Evolutionary conservation across 2,329 filamentous ascomycete genomes (phyloP).

Genomic region (Trichoderma harzianum): DNA sequence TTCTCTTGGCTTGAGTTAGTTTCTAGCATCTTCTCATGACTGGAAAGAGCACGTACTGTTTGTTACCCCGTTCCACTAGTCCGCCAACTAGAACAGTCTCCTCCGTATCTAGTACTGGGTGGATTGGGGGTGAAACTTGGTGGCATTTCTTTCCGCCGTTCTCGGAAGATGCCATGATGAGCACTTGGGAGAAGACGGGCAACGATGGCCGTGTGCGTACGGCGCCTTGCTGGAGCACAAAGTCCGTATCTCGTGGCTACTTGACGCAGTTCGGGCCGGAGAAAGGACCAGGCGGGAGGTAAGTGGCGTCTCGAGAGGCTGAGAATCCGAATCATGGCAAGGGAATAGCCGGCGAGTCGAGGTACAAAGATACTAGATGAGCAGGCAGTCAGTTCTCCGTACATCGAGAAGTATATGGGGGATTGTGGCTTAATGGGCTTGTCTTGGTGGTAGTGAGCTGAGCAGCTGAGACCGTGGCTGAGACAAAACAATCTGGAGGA

Average conservation of each 20-base stretch:
- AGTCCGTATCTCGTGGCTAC: neutral
- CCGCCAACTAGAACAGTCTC: neutral
- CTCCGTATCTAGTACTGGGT: neutral
- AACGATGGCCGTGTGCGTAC: neutral
- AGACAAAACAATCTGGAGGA: neutral
- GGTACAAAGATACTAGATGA: neutral
- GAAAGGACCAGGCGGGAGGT: neutral
- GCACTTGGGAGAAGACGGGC: neutral
- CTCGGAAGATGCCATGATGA: neutral
- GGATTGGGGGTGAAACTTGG: slow-evolving; percentile 1
- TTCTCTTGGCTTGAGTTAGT: slow-evolving; percentile 1
- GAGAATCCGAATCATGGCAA: neutral
- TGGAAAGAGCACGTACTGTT: slow-evolving; percentile 4
- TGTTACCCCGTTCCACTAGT: slow-evolving; percentile 10
- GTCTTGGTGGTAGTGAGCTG: neutral
- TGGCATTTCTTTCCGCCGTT: neutral
- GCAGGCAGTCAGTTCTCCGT: neutral
- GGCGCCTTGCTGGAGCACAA: neutral
- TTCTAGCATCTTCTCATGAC: neutral
- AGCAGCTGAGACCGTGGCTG: neutral
- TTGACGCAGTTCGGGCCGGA: neutral
- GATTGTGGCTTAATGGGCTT: neutral
- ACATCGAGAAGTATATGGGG: neutral
- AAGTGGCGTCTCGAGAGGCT: slow-evolving; percentile 3
- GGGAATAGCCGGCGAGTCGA: neutral